Conservation (phyloP, 306 rosid genomes). For the Dicorynia guianensis region DNA sequence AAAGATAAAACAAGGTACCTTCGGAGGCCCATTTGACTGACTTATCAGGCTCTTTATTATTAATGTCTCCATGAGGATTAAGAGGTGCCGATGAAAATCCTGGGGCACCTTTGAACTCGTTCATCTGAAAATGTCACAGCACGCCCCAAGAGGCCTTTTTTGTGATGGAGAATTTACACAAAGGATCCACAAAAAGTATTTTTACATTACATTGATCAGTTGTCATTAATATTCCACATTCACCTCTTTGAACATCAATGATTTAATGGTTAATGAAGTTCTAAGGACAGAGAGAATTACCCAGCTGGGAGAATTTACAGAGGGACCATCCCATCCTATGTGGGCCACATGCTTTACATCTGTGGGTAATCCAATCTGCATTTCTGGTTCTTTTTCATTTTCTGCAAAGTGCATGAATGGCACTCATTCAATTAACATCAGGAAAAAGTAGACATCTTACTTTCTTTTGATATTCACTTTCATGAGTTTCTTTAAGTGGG, state of each 20-base stretch:
- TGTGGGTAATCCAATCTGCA: slow-evolving; percentile 87
- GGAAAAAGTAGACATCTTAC: not conserved
- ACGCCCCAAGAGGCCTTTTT: slow-evolving; percentile 12
- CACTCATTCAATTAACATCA: not conserved
- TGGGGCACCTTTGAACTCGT: slow-evolving; percentile 60
- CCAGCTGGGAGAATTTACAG: slow-evolving; percentile 94
- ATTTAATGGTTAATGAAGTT: not conserved
- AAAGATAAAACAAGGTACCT: slow-evolving; percentile 26
- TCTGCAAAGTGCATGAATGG: slow-evolving; percentile 48
- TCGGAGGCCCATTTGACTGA: slow-evolving; percentile 46
- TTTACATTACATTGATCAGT: too few relatives aligned
- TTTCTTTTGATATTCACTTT: not conserved
- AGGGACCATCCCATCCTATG: slow-evolving; percentile 96
- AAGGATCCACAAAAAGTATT: not conserved
- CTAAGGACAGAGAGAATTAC: slow-evolving; percentile 46
- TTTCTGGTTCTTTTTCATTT: slow-evolving; percentile 75
- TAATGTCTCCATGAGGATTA: slow-evolving; percentile 35
- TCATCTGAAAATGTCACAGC: slow-evolving; percentile 61
- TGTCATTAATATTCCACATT: not conserved
- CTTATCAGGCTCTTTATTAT: slow-evolving; percentile 37
- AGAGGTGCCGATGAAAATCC: slow-evolving; percentile 55
- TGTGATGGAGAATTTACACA: slow-evolving; percentile 30
- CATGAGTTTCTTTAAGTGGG: too few relatives aligned
- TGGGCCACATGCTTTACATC: slow-evolving; percentile 98
- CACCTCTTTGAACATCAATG: not conserved